Evolutionary conservation across 140 eudicot species (phyloP).

Genomic region (Flaveria floridana): DNA sequence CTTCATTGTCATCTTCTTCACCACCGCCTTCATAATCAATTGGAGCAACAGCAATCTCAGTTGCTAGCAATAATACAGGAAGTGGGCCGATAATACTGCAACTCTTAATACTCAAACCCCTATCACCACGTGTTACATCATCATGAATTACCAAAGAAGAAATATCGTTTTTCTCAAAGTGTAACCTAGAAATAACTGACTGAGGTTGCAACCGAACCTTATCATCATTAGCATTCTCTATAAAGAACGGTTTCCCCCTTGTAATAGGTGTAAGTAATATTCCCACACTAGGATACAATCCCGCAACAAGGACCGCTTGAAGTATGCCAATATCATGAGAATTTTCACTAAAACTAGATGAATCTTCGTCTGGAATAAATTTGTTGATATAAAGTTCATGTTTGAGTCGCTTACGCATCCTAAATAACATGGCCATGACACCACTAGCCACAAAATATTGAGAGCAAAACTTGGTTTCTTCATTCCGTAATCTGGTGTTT

Average conservation of each 20-base stretch:
- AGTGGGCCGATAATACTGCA: slow-evolving; percentile 68
- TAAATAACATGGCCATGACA: slow-evolving; percentile 63
- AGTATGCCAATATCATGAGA: slow-evolving; percentile 64
- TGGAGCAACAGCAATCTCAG: slow-evolving; percentile 85
- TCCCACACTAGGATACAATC: slow-evolving; percentile 84
- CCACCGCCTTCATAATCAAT: slow-evolving; percentile 37
- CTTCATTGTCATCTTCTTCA: slow-evolving; percentile 31
- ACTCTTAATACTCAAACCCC: slow-evolving; percentile 58
- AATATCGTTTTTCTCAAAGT: slow-evolving; percentile 26
- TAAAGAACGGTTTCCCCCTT: slow-evolving; percentile 32
- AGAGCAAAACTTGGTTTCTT: slow-evolving; percentile 58
- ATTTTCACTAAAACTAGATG: slow-evolving; percentile 45
- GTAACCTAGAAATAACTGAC: slow-evolving; percentile 49
- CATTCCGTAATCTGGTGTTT: slow-evolving; percentile 56
- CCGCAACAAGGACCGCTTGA: slow-evolving; percentile 82
- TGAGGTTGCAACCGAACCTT: slow-evolving; percentile 61
- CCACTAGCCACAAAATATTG: slow-evolving; percentile 59
- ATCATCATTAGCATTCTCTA: slow-evolving; percentile 51
- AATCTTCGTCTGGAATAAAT: slow-evolving; percentile 48
- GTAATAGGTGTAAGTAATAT: slow-evolving; percentile 43
- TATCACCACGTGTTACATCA: slow-evolving; percentile 83
- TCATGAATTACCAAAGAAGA: slow-evolving; percentile 64
- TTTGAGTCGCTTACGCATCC: slow-evolving; percentile 72
- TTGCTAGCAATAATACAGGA: slow-evolving; percentile 65
- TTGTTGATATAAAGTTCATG: slow-evolving; percentile 52